These are phyloP conservation scores for Arachis stenosperma DNA, from an alignment of 306 rosid genomes.

Conservation along the genomic window DNA sequence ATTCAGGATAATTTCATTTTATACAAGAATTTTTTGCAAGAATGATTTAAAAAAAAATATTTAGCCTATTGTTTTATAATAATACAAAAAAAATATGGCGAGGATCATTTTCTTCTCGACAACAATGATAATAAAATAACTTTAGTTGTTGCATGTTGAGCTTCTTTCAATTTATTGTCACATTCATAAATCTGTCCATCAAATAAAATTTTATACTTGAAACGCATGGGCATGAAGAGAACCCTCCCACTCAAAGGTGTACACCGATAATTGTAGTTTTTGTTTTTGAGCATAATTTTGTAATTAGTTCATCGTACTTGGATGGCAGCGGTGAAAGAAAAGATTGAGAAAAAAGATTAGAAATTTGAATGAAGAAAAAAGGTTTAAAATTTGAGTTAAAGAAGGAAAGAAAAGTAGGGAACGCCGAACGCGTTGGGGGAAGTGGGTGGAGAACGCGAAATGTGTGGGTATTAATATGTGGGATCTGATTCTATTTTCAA, in stretches of 20 bases:
- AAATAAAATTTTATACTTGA: slow-evolving; percentile 66
- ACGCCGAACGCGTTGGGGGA: too few species aligned
- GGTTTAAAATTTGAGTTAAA: too few species aligned
- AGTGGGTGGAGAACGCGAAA: too few species aligned
- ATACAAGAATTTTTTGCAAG: slow-evolving; percentile 88
- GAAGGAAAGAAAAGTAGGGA: too few species aligned
- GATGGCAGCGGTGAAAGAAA: too few species aligned
- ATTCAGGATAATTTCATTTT: slow-evolving; percentile 55
- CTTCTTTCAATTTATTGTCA: slow-evolving; percentile 72
- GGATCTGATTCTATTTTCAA: too few species aligned
- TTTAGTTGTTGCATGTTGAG: slow-evolving; percentile 88
- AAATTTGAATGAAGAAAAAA: too few species aligned
- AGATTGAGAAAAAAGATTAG: too few species aligned
- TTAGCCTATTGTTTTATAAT: slow-evolving; percentile 53
- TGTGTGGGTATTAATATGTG: too few species aligned
- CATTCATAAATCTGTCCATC: slow-evolving; percentile 66
- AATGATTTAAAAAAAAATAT: slow-evolving; percentile 63
- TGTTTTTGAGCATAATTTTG: slow-evolving; percentile 70
- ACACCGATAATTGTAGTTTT: slow-evolving; percentile 57
- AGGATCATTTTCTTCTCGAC: slow-evolving; percentile 54
- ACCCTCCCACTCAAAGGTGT: slow-evolving; percentile 75
- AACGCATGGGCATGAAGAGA: slow-evolving; percentile 72
- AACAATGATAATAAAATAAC: slow-evolving; percentile 62
- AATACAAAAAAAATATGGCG: slow-evolving; percentile 51
- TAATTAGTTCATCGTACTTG: slow-evolving; percentile 55